Percentiles rank a stretch among this genome's conserved stretches.
Conservation (phyloP, 139 green algal genomes). For the Marvania coccoides region DNA sequence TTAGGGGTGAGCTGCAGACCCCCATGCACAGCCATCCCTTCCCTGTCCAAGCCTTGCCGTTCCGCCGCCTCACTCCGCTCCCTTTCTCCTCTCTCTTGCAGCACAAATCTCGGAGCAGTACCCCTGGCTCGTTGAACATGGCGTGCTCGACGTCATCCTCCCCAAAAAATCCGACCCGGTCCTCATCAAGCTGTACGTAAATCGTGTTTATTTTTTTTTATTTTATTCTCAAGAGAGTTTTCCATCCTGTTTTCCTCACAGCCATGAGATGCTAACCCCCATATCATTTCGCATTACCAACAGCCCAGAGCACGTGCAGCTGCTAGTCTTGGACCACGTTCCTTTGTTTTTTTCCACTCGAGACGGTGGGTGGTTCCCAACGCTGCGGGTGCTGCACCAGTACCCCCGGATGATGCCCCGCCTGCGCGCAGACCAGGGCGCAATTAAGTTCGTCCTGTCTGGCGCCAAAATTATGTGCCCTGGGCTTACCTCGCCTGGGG, state of each 20-base stretch:
- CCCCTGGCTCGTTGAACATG: slow-evolving; percentile 68
- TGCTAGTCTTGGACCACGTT: slow-evolving; percentile 72
- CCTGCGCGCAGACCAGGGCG: slow-evolving; percentile 83
- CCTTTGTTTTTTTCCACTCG: slow-evolving; percentile 89
- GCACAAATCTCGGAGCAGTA: slow-evolving; percentile 80
- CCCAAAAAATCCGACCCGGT: slow-evolving; percentile 90
- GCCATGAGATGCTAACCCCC: not conserved
- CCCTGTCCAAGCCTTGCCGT: not conserved
- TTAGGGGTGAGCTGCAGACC: slow-evolving; percentile 7
- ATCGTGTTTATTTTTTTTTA: not conserved
- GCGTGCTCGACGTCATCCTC: slow-evolving; percentile 82
- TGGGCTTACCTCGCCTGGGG: slow-evolving; percentile 87
- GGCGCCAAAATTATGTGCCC: slow-evolving; percentile 99
- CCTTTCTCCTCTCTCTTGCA: slow-evolving; percentile 33
- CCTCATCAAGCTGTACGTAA: slow-evolving; percentile 80
- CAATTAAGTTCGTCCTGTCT: slow-evolving; percentile 98
- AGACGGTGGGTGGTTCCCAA: slow-evolving; percentile 92
- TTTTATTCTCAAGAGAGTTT: not conserved
- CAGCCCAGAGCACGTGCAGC: slow-evolving; percentile 74
- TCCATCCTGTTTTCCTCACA: not conserved
- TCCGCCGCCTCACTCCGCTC: not conserved
- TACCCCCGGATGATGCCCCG: slow-evolving; percentile 65
- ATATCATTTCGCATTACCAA: not conserved
- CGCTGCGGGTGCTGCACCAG: slow-evolving; percentile 79
- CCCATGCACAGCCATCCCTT: not conserved